Evolutionary conservation across 2,329 filamentous ascomycete genomes (phyloP), one percentile per base, ranked within the genome.

Genomic region (Boeremia exigua): DNA sequence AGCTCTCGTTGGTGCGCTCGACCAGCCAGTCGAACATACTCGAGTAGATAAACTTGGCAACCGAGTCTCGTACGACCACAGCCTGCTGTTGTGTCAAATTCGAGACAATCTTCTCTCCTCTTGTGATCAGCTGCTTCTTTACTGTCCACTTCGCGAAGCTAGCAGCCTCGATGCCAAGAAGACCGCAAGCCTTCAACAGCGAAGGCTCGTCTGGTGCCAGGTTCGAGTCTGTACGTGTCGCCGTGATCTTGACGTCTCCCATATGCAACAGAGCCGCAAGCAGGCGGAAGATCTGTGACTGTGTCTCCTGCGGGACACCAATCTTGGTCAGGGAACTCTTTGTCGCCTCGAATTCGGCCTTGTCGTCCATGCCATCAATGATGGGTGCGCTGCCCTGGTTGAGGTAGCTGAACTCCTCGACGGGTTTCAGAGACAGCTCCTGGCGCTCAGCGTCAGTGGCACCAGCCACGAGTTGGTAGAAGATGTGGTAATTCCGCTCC

Each of bases 11-110:
- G 80, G 96, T 97, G 56, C 90, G 91, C 68, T 98, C 93, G n/a
- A 99, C 95, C 23, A 99, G 84, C 95, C 95, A 99, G 81, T 99
- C 95, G 75, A 99, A 99, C 56, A 99, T 79, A 73, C 93, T 96
- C 0, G 95, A 98, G 79, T 99, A 99, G 63, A 99, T 95, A 78
- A 94, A 99, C 76, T 99, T 99, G 71, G 95, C 93, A 46, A 99
- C 95, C 0, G 95, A 99, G 73, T 99, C 95, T 73, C 94, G 88
- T 12, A 99, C 95, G 54, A 99, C 94, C 33, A 90, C 85, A 28
- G 95, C 95, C 78, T 98, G 94, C 58, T 96, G 91, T 68, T 96
- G 92, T 23, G 90, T 96, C 59, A 99, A 79, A 73, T 97, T 97
- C 27, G 95, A 98, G 28, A 91, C 92, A 67, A 99, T 99, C 81